These are phyloP conservation scores for Ormosia semicastrata DNA, from an alignment of 306 rosid species.

Conservation along the genomic window DNA sequence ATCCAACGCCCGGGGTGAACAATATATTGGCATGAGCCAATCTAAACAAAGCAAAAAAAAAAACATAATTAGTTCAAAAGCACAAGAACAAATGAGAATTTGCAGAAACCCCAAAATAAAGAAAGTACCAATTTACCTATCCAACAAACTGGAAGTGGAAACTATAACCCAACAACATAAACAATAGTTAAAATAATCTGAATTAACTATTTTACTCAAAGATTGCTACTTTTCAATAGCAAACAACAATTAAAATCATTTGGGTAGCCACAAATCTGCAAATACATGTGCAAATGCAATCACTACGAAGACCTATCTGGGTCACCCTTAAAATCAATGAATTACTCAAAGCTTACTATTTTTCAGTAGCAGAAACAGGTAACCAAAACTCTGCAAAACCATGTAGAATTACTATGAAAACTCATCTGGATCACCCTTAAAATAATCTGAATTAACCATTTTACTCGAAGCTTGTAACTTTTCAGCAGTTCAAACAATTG, in stretches of 20 bases:
- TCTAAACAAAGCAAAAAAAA: constrained; percentile 38
- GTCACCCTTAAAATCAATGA: not conserved
- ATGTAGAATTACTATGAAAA: not conserved
- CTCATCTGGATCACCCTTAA: too few relatives aligned
- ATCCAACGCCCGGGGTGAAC: constrained; percentile 90
- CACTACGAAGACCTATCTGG: not conserved
- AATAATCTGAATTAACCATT: too few relatives aligned
- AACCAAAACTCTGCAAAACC: not conserved
- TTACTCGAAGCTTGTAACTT: too few relatives aligned
- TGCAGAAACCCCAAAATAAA: not conserved
- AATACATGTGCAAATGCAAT: not conserved
- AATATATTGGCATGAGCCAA: constrained; percentile 87
- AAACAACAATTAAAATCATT: not conserved
- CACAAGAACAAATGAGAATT: constrained; percentile 11
- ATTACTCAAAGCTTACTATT: not conserved
- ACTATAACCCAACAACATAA: not conserved
- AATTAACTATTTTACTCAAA: not conserved
- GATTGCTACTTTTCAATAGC: not conserved
- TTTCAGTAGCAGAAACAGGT: not conserved
- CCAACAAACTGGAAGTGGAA: not conserved
- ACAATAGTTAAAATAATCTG: not conserved
- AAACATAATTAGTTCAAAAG: constrained; percentile 15
- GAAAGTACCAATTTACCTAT: not conserved
- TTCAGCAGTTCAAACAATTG: too few relatives aligned
- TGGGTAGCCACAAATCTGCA: not conserved